Evolutionary conservation across 208 protist genomes (phyloP).

Genomic region (Wallacemonas sp.): DNA sequence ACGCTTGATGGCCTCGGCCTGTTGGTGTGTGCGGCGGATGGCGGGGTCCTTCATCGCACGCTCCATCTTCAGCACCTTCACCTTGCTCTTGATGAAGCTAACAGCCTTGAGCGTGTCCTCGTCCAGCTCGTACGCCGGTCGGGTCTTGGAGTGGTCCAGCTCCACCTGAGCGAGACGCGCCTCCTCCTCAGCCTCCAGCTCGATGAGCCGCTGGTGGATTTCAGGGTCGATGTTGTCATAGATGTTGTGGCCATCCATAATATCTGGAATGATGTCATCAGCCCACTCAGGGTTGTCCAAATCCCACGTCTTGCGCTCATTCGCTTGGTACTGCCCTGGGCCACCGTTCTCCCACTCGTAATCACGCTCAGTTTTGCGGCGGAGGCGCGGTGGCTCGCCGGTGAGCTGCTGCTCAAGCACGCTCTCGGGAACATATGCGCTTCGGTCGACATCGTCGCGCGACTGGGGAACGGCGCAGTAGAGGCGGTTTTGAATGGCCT

Average conservation of each 20-base stretch:
- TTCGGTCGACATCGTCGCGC: conserved; percentile 89
- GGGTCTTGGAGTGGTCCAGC: conserved; percentile 90
- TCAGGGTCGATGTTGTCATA: conserved; percentile 99
- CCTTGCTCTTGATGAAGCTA: conserved; percentile 89
- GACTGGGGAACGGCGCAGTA: conserved; percentile 87
- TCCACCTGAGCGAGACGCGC: conserved; percentile 91
- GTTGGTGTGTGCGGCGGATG: conserved; percentile 80
- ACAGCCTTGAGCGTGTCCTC: conserved; percentile 75
- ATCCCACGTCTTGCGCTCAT: conserved; percentile 90
- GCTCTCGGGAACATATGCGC: conserved; percentile 73
- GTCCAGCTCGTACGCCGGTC: conserved; percentile 58
- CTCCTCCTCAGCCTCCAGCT: conserved; percentile 94
- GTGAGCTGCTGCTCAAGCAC: conserved; percentile 50
- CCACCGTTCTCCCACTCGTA: conserved; percentile 93
- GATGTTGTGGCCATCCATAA: conserved; percentile 99
- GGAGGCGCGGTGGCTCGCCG: conserved; percentile 39
- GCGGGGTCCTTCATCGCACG: conserved; percentile 87
- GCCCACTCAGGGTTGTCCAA: conserved; percentile 97
- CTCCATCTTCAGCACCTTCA: conserved; percentile 91
- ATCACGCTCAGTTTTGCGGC: conserved; percentile 91
- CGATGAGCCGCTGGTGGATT: conserved; percentile 93
- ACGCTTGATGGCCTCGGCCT: conserved; percentile 73
- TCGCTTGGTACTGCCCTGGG: conserved; percentile 90
- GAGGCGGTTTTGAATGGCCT: conserved; percentile 92
- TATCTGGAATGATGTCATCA: conserved; percentile 99